Evolutionary conservation across 2,329 filamentous ascomycete species (phyloP).

Genomic region (Fusarium tanahbumbuense): DNA sequence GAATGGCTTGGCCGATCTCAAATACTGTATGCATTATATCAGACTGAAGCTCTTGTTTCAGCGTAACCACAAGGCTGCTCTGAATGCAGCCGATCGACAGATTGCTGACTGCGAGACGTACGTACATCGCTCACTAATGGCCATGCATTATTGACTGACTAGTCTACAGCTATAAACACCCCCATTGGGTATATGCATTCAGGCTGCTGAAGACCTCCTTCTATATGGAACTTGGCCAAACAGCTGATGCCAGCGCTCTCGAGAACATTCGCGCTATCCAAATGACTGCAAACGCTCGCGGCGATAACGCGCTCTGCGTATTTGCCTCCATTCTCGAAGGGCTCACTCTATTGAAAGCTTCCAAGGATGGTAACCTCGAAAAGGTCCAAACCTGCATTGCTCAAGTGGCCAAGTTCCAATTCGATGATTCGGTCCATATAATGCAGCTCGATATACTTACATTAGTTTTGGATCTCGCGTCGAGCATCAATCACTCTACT

Average conservation of each 20-base stretch:
- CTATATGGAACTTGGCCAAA: constrained; percentile 69
- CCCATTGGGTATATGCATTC: constrained; percentile 81
- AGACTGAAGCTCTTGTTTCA: constrained; percentile 77
- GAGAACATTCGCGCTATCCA: constrained; percentile 76
- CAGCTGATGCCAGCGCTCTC: constrained; percentile 71
- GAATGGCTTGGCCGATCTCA: constrained; percentile 68
- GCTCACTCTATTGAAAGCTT: constrained; percentile 73
- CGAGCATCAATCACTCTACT: constrained; percentile 73
- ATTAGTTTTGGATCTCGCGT: constrained; percentile 76
- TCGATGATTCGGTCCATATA: constrained; percentile 69
- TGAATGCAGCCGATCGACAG: constrained; percentile 76
- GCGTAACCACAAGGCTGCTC: constrained; percentile 76
- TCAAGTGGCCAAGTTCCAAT: constrained; percentile 77
- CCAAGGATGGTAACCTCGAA: constrained; percentile 73
- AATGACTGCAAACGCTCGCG: constrained; percentile 67
- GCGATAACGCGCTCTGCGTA: constrained; percentile 73
- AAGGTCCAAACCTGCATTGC: constrained; percentile 79
- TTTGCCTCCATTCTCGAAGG: constrained; percentile 76
- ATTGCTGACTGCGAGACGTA: constrained; percentile 76
- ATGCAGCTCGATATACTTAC: constrained; percentile 75
- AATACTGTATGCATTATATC: constrained; percentile 82
- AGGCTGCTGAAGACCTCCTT: constrained; percentile 78
- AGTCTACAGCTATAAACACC: constrained; percentile 68
- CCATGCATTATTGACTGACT: constrained; percentile 21
- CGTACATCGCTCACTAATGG: constrained; percentile 44